Evolutionary conservation across 129 eudicot genomes (phyloP).

Genomic region (Kitagawia praeruptora): DNA sequence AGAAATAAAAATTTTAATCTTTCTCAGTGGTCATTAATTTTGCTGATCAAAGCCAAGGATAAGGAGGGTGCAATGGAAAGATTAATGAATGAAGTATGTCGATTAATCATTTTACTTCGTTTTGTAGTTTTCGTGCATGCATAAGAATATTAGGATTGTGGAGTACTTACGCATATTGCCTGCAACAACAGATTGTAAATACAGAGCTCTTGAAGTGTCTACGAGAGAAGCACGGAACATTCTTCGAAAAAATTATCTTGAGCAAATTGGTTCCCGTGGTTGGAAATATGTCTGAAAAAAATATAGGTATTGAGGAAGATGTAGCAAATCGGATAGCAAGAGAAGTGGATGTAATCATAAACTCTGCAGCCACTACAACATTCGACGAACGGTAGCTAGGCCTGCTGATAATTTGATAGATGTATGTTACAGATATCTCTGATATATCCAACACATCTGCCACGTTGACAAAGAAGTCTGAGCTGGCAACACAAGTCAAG

Average conservation of each 20-base stretch:
- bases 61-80: neutral
- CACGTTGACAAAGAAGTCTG: no score
- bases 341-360: slow-evolving; percentile 49
- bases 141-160: neutral
- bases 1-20: no score
- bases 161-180: neutral
- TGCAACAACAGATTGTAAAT: neutral
- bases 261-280: neutral
- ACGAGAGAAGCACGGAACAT: neutral
- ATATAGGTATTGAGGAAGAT: neutral
- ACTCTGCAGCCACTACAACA: slow-evolving; percentile 73
- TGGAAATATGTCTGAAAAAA: neutral
- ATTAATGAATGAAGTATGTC: neutral
- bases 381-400: slow-evolving; percentile 30
- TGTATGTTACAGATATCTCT: no score
- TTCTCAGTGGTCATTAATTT: no score
- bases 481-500: no score
- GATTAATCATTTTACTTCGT: neutral
- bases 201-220: neutral
- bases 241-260: neutral
- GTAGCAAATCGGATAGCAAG: neutral
- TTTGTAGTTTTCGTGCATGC: neutral
- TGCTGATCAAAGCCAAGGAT: neutral
- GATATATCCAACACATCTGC: no score
- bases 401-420: neutral